Evolutionary conservation across 2,329 filamentous ascomycete species (phyloP).

Genomic region (Sarocladiaceae sp.): DNA sequence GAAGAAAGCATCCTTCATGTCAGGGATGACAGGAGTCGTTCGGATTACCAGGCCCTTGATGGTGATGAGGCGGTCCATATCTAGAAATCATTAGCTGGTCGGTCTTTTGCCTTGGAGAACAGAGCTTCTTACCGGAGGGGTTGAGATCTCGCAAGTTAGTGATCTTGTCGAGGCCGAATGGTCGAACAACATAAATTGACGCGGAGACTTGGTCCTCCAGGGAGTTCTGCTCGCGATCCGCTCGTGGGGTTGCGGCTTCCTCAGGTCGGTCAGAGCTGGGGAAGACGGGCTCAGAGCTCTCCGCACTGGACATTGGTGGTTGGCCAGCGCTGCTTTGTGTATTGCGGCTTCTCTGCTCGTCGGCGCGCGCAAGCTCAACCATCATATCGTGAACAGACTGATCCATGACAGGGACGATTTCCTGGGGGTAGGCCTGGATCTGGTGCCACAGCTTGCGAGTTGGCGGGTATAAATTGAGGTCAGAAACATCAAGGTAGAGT

Average conservation of each 20-base stretch:
- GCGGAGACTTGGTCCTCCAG: constrained; percentile 79
- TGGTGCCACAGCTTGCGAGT: constrained; percentile 96
- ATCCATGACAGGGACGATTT: constrained; percentile 96
- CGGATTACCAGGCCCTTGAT: constrained; percentile 96
- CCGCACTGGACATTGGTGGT: constrained; percentile 40
- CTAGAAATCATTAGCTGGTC: constrained; percentile 36
- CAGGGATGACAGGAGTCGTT: constrained; percentile 91
- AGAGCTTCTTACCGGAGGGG: constrained; percentile 71
- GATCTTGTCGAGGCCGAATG: constrained; percentile 80
- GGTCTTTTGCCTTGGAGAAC: too few relatives aligned
- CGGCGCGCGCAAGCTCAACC: constrained; percentile 79
- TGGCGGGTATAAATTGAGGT: constrained; percentile 87
- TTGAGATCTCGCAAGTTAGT: constrained; percentile 94
- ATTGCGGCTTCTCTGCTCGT: constrained; percentile 65
- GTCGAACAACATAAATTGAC: constrained; percentile 78
- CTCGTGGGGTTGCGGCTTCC: constrained; percentile 30
- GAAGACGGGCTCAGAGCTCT: constrained; percentile 71
- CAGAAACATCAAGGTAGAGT: constrained; percentile 82
- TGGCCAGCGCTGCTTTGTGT: constrained; percentile 54
- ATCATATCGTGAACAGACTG: constrained; percentile 90
- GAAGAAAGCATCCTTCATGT: constrained; percentile 99
- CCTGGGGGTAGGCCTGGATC: constrained; percentile 87
- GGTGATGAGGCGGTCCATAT: constrained; percentile 93
- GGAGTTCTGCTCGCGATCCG: constrained; percentile 45
- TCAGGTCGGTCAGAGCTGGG: constrained; percentile 74